A percentile compares a stretch with the other conserved stretches of the same genome.
These are phyloP conservation scores for Stachybotrys elegans DNA, from an alignment of 2,329 filamentous ascomycete genomes.

Conservation along the genomic window DNA sequence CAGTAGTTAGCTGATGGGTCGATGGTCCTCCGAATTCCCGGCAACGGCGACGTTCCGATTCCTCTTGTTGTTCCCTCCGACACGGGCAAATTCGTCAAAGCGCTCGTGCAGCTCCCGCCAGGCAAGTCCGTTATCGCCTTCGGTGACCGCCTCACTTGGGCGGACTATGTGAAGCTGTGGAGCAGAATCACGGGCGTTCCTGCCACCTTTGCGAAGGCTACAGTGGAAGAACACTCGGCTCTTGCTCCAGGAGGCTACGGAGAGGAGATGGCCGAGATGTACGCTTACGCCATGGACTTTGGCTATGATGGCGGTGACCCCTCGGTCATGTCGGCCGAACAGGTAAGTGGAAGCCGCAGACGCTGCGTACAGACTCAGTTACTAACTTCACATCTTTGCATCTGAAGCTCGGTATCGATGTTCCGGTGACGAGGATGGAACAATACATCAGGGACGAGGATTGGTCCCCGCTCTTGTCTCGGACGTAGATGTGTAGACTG, in stretches of 20 bases:
- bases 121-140: conserved; percentile 17
- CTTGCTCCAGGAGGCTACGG: not conserved
- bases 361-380: not conserved
- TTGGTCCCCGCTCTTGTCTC: too few relatives aligned
- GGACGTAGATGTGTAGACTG: too few relatives aligned
- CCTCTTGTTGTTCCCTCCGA: conserved; percentile 19
- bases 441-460: not conserved
- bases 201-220: not conserved
- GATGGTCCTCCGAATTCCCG: not conserved
- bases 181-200: not conserved
- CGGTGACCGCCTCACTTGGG: conserved; percentile 14
- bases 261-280: not conserved
- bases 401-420: not conserved
- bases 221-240: not conserved
- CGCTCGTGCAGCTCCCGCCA: conserved; percentile 13
- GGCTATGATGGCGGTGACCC: not conserved
- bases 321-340: not conserved
- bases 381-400: too few relatives aligned
- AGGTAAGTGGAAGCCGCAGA: not conserved
- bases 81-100: conserved; percentile 14
- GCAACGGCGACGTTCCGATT: conserved; percentile 11
- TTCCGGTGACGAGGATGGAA: not conserved
- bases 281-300: not conserved
- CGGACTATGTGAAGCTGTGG: not conserved
- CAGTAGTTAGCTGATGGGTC: not conserved